Evolutionary conservation across 805 yeast genomes (phyloP).

Genomic region (Pichia sporocuriosa): DNA sequence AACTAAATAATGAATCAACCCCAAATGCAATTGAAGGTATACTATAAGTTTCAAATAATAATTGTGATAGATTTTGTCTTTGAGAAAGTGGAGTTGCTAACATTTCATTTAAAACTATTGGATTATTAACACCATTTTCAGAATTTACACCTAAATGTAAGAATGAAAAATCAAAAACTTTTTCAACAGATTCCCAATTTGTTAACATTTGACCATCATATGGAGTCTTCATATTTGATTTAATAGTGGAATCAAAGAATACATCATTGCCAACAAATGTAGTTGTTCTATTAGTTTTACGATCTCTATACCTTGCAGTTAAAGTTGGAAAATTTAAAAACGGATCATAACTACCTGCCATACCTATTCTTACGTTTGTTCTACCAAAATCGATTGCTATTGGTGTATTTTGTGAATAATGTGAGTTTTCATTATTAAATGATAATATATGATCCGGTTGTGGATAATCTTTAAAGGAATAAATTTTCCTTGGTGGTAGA

Average conservation of each 20-base stretch:
- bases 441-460: conserved; percentile 39
- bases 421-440: conserved; percentile 30
- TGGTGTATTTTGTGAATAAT: conserved; percentile 53
- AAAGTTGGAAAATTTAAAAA: conserved; percentile 61
- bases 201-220: conserved; percentile 82
- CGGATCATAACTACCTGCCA: conserved; percentile 42
- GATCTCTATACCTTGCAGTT: conserved; percentile 70
- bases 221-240: conserved; percentile 67
- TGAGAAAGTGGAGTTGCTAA: conserved; percentile 66
- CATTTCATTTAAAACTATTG: conserved; percentile 74
- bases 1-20: conserved; percentile 75
- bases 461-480: conserved; percentile 36
- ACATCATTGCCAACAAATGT: conserved; percentile 82
- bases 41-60: conserved; percentile 76
- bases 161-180: conserved; percentile 75
- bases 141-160: conserved; percentile 65
- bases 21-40: conserved; percentile 76
- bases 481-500: conserved; percentile 37
- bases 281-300: conserved; percentile 54
- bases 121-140: conserved; percentile 57
- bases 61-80: conserved; percentile 68
- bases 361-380: conserved; percentile 51
- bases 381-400: conserved; percentile 88
- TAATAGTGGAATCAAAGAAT: conserved; percentile 59
- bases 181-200: conserved; percentile 89